These are phyloP conservation scores for Naegleria lovaniensis DNA, from an alignment of 208 protist species.

Conservation along the genomic window DNA sequence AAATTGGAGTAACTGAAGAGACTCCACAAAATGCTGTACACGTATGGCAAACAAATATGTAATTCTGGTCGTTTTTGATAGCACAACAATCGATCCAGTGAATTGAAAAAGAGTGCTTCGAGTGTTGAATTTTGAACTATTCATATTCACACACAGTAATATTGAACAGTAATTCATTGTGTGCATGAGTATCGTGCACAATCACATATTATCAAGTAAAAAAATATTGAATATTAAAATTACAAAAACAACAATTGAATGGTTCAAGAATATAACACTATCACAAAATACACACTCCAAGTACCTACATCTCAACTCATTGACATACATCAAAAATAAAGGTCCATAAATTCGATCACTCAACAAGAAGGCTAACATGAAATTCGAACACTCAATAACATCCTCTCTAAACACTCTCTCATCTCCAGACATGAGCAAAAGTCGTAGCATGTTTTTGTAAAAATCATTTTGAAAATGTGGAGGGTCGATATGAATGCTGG, in stretches of 20 bases:
- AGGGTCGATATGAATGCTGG: not conserved
- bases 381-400: not conserved
- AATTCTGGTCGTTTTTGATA: not conserved
- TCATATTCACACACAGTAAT: not conserved
- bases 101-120: not conserved
- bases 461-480: not conserved
- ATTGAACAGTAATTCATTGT: too few relatives aligned
- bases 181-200: too few relatives aligned
- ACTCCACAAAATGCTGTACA: not conserved
- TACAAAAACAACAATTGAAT: too few relatives aligned
- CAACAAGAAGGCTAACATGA: not conserved
- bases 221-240: too few relatives aligned
- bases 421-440: constrained; percentile 11
- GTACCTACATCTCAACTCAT: not conserved
- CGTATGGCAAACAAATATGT: not conserved
- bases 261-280: too few relatives aligned
- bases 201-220: too few relatives aligned
- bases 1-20: not conserved
- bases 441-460: not conserved
- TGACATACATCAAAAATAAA: not conserved
- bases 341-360: not conserved
- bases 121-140: not conserved
- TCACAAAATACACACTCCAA: too few relatives aligned
- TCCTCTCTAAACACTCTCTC: not conserved
- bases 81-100: not conserved